Percentiles rank a stretch among this genome's conserved stretches.
Evolutionary conservation across 345 rosid species (phyloP).

Genomic region (Boechera retrofracta): DNA sequence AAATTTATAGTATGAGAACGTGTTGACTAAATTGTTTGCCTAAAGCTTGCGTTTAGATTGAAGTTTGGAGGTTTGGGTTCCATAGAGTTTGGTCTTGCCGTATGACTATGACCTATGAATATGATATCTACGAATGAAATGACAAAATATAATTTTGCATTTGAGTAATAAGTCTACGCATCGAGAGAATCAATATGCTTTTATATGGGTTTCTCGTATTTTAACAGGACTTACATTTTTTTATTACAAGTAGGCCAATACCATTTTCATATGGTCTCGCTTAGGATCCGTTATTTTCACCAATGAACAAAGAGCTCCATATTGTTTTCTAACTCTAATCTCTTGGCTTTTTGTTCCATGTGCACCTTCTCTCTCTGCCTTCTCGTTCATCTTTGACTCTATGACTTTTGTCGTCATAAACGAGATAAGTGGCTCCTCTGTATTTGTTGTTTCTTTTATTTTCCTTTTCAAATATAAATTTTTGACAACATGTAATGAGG

Average conservation of each 20-base stretch:
- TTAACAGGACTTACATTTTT: not conserved
- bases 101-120: not conserved
- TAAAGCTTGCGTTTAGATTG: constrained; percentile 15
- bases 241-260: not conserved
- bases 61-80: not conserved
- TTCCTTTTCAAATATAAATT: not conserved
- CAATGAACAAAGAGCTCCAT: constrained; percentile 10
- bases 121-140: not conserved
- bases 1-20: not conserved
- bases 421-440: not conserved
- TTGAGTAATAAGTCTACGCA: not conserved
- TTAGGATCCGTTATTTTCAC: constrained; percentile 3
- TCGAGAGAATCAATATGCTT: not conserved
- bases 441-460: not conserved
- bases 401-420: not conserved
- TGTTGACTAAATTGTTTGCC: constrained; percentile 16
- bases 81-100: no score
- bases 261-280: not conserved
- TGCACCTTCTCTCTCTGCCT: not conserved
- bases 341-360: constrained; percentile 21
- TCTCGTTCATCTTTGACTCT: constrained; percentile 7
- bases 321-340: not conserved
- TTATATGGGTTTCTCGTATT: no score
- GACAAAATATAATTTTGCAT: not conserved
- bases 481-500: no score